A percentile compares a stretch with the other conserved stretches of the same genome.
Conservation (phyloP, 1,139 yeast species). For the Saccharomycopsis hybrid region DNA sequence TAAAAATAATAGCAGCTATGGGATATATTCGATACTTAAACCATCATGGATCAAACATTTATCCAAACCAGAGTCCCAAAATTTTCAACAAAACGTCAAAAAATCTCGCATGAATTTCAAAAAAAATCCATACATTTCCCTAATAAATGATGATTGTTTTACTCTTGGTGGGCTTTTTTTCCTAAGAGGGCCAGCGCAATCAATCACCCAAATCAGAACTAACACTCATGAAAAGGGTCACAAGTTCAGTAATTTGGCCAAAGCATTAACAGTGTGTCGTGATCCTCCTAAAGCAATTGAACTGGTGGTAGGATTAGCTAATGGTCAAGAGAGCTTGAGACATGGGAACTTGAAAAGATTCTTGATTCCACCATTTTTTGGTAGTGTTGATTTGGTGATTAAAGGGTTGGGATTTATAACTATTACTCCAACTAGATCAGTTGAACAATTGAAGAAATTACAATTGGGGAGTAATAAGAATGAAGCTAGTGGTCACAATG, state of each 20-base stretch:
- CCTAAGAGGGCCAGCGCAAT: constrained; percentile 12
- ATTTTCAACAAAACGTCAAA: constrained; percentile 6
- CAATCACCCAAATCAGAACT: constrained; percentile 15
- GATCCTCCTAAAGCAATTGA: constrained; percentile 15
- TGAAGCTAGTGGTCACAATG: background rate
- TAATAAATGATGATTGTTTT: constrained; percentile 16
- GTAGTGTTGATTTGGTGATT: constrained; percentile 19
- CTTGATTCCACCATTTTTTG: constrained; percentile 21
- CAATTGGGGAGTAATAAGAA: background rate
- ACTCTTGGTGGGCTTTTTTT: constrained; percentile 16
- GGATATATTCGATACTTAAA: constrained; percentile 10
- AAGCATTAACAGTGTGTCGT: constrained; percentile 2
- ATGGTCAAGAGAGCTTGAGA: background rate
- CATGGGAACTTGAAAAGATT: constrained; percentile 10
- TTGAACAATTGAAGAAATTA: background rate
- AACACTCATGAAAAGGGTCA: constrained; percentile 12
- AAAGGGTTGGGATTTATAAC: constrained; percentile 20
- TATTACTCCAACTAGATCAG: constrained; percentile 17
- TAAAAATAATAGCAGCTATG: too few relatives aligned
- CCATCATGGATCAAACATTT: constrained; percentile 16
- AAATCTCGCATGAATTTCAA: constrained; percentile 2
- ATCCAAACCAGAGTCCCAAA: constrained; percentile 12
- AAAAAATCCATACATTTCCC: constrained; percentile 10
- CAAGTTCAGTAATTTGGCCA: constrained; percentile 8
- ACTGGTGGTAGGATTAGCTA: constrained; percentile 1